Conservation (phyloP, 1,284 basidiomycete species). For the Ustilago nuda region DNA sequence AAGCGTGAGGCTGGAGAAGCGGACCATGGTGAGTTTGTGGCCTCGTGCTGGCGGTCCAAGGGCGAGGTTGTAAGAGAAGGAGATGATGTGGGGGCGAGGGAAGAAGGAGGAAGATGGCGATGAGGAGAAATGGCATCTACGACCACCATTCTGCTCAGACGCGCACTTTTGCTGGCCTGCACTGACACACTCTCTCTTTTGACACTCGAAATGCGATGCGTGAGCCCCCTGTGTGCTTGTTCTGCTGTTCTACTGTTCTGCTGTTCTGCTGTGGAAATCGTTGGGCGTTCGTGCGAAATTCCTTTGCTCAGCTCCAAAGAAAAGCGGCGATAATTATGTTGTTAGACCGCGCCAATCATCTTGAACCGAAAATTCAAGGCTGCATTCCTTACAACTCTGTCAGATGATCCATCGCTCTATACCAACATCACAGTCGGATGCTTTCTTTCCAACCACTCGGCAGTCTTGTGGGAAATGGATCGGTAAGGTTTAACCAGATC, state of each 20-base stretch:
- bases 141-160: neutral
- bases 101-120: neutral
- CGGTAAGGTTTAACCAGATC: neutral
- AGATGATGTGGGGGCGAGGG: too few relatives aligned
- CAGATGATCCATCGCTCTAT: too few relatives aligned
- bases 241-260: neutral
- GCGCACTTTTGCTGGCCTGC: neutral
- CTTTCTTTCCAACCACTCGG: too few relatives aligned
- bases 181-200: neutral
- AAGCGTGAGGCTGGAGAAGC: conserved; percentile 16
- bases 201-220: neutral
- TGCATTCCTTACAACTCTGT: too few relatives aligned
- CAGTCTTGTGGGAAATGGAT: neutral
- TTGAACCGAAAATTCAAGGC: too few relatives aligned
- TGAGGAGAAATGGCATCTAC: neutral
- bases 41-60: neutral
- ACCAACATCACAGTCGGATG: too few relatives aligned
- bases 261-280: neutral
- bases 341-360: neutral
- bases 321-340: neutral
- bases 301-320: neutral
- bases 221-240: neutral
- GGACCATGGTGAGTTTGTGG: conserved; percentile 33
- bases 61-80: neutral
- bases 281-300: conserved; percentile 5